phyloP scores from a whole-genome alignment of 129 eudicot species.

The Lactuca saligna region DNA sequence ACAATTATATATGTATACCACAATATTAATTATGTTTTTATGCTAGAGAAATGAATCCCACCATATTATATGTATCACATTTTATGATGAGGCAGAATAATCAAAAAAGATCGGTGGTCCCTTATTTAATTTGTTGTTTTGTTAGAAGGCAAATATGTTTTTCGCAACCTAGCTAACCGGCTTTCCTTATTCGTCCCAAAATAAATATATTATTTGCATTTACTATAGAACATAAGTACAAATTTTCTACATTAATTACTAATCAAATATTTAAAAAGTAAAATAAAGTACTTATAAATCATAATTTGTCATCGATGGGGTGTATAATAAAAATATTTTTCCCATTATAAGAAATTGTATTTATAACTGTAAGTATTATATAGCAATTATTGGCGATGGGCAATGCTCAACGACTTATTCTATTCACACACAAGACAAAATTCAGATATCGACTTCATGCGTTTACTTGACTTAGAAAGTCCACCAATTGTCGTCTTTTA shows the following conservation, averaged over 20 bases:
- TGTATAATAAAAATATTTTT: too few relatives aligned
- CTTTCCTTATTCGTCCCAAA: not conserved
- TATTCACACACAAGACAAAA: conserved; percentile 18
- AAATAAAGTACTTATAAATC: not conserved
- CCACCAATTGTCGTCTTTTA: not conserved
- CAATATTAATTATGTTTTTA: too few relatives aligned
- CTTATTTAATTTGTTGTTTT: not conserved
- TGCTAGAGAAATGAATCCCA: too few relatives aligned
- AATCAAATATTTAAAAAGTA: not conserved
- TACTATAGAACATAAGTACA: too few relatives aligned
- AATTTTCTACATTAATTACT: not conserved
- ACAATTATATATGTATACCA: too few relatives aligned
- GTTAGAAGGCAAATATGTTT: not conserved
- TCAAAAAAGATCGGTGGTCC: not conserved
- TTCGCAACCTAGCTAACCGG: not conserved
- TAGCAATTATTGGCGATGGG: conserved; percentile 8
- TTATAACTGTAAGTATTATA: not conserved
- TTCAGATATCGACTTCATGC: not conserved
- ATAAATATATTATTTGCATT: not conserved
- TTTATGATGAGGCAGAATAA: not conserved
- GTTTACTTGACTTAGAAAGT: conserved; percentile 17
- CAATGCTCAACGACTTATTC: not conserved
- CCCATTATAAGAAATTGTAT: not conserved
- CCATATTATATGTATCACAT: too few relatives aligned
- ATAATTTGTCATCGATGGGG: not conserved